Evolutionary conservation across 139 green algal species (phyloP).

Genomic region (Chlamydomonas sp.): DNA sequence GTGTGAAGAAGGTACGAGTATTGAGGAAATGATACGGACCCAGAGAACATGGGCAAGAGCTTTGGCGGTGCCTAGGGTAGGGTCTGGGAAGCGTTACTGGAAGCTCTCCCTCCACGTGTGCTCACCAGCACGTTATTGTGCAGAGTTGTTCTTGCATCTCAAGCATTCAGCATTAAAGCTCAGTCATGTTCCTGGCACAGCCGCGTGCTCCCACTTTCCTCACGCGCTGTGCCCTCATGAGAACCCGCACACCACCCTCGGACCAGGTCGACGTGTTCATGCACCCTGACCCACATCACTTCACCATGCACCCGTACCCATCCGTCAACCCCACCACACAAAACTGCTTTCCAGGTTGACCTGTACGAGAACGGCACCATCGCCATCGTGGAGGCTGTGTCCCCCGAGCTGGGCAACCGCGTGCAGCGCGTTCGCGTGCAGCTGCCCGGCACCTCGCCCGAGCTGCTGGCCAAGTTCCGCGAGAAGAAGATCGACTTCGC

Average conservation of each 20-base stretch:
- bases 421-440: slow-evolving; percentile 99
- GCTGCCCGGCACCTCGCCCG: slow-evolving; percentile 91
- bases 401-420: slow-evolving; percentile 98
- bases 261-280: too few relatives aligned
- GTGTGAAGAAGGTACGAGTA: slow-evolving; percentile 96
- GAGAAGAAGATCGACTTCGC: slow-evolving; percentile 99
- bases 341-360: slow-evolving; percentile 79
- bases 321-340: neutral
- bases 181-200: neutral
- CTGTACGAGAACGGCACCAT: slow-evolving; percentile 99
- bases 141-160: too few relatives aligned
- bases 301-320: too few relatives aligned
- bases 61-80: too few relatives aligned
- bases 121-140: neutral
- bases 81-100: neutral
- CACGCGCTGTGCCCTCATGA: too few relatives aligned
- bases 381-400: slow-evolving; percentile 98
- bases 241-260: too few relatives aligned
- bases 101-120: neutral
- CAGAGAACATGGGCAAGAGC: too few relatives aligned
- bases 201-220: neutral
- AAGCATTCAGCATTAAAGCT: neutral
- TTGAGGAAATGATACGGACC: too few relatives aligned
- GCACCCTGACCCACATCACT: too few relatives aligned
- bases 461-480: slow-evolving; percentile 97